Conservation (phyloP, 495 filamentous ascomycete species). For the Copromyces sp. region DNA sequence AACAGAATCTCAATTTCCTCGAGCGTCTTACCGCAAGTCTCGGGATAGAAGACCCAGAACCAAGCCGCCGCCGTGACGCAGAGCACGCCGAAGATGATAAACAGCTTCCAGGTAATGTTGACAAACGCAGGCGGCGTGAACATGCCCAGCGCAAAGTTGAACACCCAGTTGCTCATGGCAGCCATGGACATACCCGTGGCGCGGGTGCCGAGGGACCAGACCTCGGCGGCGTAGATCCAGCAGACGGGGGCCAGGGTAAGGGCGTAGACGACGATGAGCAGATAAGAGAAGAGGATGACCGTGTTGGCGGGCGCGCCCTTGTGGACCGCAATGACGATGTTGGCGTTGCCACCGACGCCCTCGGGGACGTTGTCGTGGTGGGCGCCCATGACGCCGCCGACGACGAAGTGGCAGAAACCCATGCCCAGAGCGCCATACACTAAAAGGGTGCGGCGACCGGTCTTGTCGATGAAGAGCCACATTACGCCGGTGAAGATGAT, state of each 20-base stretch:
- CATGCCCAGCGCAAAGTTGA: slow-evolving; percentile 64
- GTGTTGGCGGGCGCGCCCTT: slow-evolving; percentile 49
- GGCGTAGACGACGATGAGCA: slow-evolving; percentile 61
- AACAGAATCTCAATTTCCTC: slow-evolving; percentile 64
- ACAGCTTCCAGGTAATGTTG: slow-evolving; percentile 63
- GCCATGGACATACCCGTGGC: slow-evolving; percentile 61
- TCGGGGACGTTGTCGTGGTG: slow-evolving; percentile 38
- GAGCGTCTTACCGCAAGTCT: slow-evolving; percentile 59
- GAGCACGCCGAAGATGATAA: slow-evolving; percentile 66
- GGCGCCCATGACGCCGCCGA: slow-evolving; percentile 45
- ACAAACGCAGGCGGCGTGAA: slow-evolving; percentile 62
- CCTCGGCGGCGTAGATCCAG: slow-evolving; percentile 70
- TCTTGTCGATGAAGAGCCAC: slow-evolving; percentile 60
- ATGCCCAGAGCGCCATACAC: slow-evolving; percentile 61
- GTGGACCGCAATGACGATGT: slow-evolving; percentile 52
- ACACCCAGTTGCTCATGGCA: slow-evolving; percentile 63
- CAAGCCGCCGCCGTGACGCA: slow-evolving; percentile 53
- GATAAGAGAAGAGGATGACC: slow-evolving; percentile 63
- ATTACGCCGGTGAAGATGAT: slow-evolving; percentile 58
- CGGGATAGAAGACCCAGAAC: slow-evolving; percentile 59
- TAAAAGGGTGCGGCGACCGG: slow-evolving; percentile 62
- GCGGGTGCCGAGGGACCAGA: slow-evolving; percentile 65
- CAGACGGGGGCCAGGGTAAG: slow-evolving; percentile 59
- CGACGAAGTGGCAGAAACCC: slow-evolving; percentile 58
- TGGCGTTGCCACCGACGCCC: slow-evolving; percentile 54